These are phyloP conservation scores for Annulohypoxylon truncatum DNA, from an alignment of 2,329 filamentous ascomycete genomes.

Conservation along the genomic window DNA sequence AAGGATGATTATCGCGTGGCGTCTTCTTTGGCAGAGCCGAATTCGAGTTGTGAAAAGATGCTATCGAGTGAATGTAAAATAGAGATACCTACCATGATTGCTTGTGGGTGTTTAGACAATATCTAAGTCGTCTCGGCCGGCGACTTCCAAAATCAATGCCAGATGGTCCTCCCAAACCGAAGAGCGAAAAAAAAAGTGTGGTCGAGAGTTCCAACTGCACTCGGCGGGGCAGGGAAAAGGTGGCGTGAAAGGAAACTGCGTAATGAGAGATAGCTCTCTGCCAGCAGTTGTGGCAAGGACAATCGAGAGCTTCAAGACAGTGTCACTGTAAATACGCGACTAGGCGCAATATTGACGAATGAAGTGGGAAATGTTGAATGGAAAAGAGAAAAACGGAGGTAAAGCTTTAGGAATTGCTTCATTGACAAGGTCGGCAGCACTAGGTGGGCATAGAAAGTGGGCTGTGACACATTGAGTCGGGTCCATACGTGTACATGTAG, in stretches of 20 bases:
- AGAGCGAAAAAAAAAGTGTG: slow-evolving; percentile 21
- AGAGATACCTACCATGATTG: slow-evolving; percentile 31
- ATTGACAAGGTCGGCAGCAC: slow-evolving; percentile 29
- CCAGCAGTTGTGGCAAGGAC: slow-evolving; percentile 13
- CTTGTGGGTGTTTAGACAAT: slow-evolving; percentile 4
- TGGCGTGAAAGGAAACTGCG: slow-evolving; percentile 22
- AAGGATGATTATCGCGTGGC: slow-evolving; percentile 31
- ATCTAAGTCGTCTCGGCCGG: slow-evolving; percentile 12
- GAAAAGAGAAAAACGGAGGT: slow-evolving; percentile 23
- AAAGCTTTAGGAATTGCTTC: slow-evolving; percentile 41
- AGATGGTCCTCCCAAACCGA: slow-evolving; percentile 29
- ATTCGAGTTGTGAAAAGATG: not conserved
- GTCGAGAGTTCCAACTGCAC: slow-evolving; percentile 26
- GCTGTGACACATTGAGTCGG: slow-evolving; percentile 33
- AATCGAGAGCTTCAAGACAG: slow-evolving; percentile 16
- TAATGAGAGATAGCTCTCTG: slow-evolving; percentile 18
- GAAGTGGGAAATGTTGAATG: slow-evolving; percentile 6
- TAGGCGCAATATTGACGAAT: slow-evolving; percentile 27
- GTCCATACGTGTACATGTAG: slow-evolving; percentile 33
- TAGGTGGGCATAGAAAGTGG: slow-evolving; percentile 36
- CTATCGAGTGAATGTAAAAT: not conserved
- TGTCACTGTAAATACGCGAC: slow-evolving; percentile 27
- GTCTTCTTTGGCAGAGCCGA: slow-evolving; percentile 22
- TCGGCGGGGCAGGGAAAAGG: slow-evolving; percentile 30
- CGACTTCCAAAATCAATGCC: slow-evolving; percentile 23